Evolutionary conservation across 768 basidiomycete genomes (phyloP), one percentile per base, ranked within the genome.

Genomic region (Candolleomyces aberdarensis): DNA sequence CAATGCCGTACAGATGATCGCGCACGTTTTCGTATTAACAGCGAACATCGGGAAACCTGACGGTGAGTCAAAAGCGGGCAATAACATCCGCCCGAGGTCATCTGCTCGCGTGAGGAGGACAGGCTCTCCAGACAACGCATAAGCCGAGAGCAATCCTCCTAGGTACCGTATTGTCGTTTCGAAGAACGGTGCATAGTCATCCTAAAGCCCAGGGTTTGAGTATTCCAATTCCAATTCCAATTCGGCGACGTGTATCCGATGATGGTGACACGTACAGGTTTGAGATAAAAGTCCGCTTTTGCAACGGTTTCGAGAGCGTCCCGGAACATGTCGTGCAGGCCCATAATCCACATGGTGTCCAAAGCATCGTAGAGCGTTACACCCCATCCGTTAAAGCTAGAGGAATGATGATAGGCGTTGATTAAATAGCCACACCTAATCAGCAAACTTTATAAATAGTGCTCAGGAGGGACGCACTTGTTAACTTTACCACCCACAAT

Each of bases 111-210:
- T 67, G 17, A 92, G 82, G 54, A 90, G 78, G 17, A 89, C 68
- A 1, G 80, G 72, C 56, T 92, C 83, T 6, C 76, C 79, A 1
- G 91, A 88, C 1, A 95, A 77, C 1, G 92, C 86, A 63, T 93
- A 88, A 0, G 92, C 89, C 9, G 88, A 88, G 5, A 94, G 77
- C 3, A 94, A 78, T 4, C 94, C 94, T 1, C 94, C 94, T 3
- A 96, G 80, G 65, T 94, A 87, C 20, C 93, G 86, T 57, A 94
- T 94, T 55, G 87, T 85, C 0, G 91, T 92, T 76, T 94, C 89
- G 61, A 90, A 89, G 70, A 89, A 88, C 1, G 84, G 85, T 0
- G 70, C 77, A 70, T 72, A 76, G 41, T 71, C 67, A 61, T 43
- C 52, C 74, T 71, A 49, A 36, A 7, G 46, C n/a, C 44, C 46